Conservation (phyloP, 2,329 filamentous ascomycete species). For the Shiraia sp. region DNA sequence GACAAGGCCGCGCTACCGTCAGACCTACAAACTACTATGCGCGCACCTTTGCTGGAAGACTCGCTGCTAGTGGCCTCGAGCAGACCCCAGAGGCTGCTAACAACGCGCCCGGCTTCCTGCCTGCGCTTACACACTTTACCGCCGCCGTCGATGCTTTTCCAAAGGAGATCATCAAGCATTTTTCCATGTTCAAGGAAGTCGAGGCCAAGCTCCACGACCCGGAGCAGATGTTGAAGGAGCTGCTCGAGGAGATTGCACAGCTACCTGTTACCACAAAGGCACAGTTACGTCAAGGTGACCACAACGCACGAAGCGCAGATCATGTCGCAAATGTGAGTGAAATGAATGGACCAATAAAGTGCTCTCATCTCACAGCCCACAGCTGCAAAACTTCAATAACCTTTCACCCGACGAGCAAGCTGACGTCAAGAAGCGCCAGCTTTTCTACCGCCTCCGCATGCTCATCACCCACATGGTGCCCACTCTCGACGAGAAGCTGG, state of each 20-base stretch:
- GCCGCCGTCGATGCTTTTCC: conserved; percentile 91
- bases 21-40: conserved; percentile 58
- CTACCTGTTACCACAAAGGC: conserved; percentile 49
- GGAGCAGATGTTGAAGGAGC: conserved; percentile 77
- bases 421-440: conserved; percentile 69
- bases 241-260: conserved; percentile 66
- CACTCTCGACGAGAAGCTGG: conserved; percentile 95
- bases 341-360: conserved; percentile 22
- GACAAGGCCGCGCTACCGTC: conserved; percentile 52
- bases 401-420: conserved; percentile 44
- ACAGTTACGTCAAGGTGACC: conserved; percentile 27
- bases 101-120: conserved; percentile 60
- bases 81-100: conserved; percentile 43
- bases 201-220: conserved; percentile 94
- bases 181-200: conserved; percentile 94
- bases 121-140: conserved; percentile 75
- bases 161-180: conserved; percentile 92
- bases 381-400: conserved; percentile 32
- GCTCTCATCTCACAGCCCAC: conserved; percentile 22
- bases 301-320: conserved; percentile 39
- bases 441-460: conserved; percentile 77
- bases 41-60: conserved; percentile 49
- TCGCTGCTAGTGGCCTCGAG: conserved; percentile 40
- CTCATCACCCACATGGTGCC: conserved; percentile 84
- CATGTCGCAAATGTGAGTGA: conserved; percentile 46